Evolutionary conservation across 306 rosid genomes (phyloP).

Genomic region (Sechiopsis laciniata): DNA sequence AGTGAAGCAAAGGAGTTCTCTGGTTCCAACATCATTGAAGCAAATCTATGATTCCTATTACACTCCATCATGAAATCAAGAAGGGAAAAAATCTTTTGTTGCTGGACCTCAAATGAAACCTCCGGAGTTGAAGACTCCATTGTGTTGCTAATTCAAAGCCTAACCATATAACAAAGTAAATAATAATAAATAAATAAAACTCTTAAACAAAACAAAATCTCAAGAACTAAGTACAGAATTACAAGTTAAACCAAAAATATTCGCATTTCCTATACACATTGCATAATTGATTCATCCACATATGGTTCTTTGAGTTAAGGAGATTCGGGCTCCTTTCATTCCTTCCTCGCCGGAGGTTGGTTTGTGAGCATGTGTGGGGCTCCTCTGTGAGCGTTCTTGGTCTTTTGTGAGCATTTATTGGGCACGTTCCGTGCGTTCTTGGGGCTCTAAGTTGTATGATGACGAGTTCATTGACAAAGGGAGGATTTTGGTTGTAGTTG

Average conservation of each 20-base stretch:
- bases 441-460: too few species aligned
- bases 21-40: constrained; percentile 5
- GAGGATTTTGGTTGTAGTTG: too few species aligned
- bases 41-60: constrained; percentile 3
- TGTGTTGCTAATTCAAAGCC: background rate
- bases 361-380: too few species aligned
- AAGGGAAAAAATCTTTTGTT: constrained; percentile 4
- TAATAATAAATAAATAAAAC: background rate
- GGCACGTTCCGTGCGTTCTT: too few species aligned
- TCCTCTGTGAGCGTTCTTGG: too few species aligned
- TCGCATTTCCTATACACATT: background rate
- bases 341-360: too few species aligned
- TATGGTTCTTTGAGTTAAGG: background rate
- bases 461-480: too few species aligned
- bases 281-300: background rate
- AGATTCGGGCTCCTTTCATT: too few species aligned
- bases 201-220: background rate
- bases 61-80: background rate
- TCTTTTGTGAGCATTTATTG: too few species aligned
- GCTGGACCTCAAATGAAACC: background rate
- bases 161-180: background rate
- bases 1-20: background rate
- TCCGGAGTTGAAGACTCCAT: constrained; percentile 6
- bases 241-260: background rate
- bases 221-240: background rate